A percentile compares a stretch with the other conserved stretches of the same genome.
Conservation (phyloP, 2,329 filamentous ascomycete genomes). For the Claviceps sp. region DNA sequence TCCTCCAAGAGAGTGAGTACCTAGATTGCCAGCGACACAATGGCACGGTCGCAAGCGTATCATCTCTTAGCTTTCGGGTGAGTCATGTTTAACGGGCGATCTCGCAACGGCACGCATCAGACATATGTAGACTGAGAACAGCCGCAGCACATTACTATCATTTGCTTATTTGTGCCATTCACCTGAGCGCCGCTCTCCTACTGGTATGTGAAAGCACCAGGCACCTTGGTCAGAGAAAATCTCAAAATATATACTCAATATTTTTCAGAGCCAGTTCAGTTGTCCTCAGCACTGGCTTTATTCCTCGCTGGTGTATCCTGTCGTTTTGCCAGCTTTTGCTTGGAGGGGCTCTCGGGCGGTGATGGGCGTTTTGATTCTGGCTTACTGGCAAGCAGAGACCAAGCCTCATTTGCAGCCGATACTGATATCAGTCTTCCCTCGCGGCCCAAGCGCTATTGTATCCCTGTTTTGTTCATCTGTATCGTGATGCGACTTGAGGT, state of each 20-base stretch:
- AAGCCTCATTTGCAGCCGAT: conserved; percentile 19
- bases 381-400: conserved; percentile 8
- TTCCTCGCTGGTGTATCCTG: conserved; percentile 30
- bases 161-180: conserved; percentile 35
- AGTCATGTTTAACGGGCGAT: neutral
- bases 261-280: conserved; percentile 31
- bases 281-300: conserved; percentile 34
- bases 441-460: conserved; percentile 32
- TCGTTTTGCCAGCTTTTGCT: conserved; percentile 27
- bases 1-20: neutral
- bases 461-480: conserved; percentile 29
- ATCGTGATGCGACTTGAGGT: conserved; percentile 35
- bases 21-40: neutral
- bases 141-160: conserved; percentile 29
- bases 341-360: conserved; percentile 32
- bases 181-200: conserved; percentile 33
- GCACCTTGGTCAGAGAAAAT: too few species aligned
- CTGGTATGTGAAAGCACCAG: conserved; percentile 22
- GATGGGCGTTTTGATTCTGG: conserved; percentile 31
- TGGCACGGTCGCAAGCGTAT: conserved; percentile 7
- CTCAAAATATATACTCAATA: neutral
- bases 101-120: neutral
- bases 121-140: neutral
- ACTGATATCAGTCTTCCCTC: conserved; percentile 25
- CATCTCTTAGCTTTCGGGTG: conserved; percentile 8